Base-by-base conservation (phyloP, 345 rosid species). In the Brassica nigra region DNA sequence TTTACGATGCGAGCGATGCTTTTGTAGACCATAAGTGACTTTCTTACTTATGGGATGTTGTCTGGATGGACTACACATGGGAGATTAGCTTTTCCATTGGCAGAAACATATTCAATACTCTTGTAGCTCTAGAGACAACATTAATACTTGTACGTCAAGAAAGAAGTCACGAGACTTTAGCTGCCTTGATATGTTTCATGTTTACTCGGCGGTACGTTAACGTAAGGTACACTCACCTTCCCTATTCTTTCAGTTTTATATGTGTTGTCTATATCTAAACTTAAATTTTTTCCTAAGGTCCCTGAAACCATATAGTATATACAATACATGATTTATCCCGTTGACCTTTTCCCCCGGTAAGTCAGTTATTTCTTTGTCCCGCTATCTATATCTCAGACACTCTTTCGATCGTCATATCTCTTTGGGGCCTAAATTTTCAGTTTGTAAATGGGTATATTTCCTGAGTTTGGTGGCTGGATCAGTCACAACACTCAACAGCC, bases 401-500 rank as follows among this genome's bases (percentile, higher is more conserved):
- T 62, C 11, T 64, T 18, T 42, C 6, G 47, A 47, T 23, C 3
- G 31, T 42, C 33, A 49, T 74, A 30, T 64, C 49, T 49, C 52
- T 74, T 20, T 18, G 34, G 37, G 27, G 52, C 5, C 52, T 18
- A 57, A 36, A 15, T 4, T 57, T 57, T 37, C 5, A 42, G 74
- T 42, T 29, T 11, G 5, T 8, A 18, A 18, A 69, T 61, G 67
- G 79, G 65, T 12, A 39, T 6, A 10, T 8, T 12, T 30, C 44
- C 62, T 4, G 44, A 42, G 59, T 47, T 31, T 42, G 62, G 49
- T 44, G 37, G 14, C 44, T 23, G 62, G 52, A 68, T 44, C 37
- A 69, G 34, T 70, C 80, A 64, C 27, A 71, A 64, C 71, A 27
- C 49, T 52, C 76, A 54, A 78, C 23, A 71, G 4, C 30, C 27